Evolutionary conservation across 352 stramenopile genomes (phyloP).

Genomic region (Globisporangium nunn): DNA sequence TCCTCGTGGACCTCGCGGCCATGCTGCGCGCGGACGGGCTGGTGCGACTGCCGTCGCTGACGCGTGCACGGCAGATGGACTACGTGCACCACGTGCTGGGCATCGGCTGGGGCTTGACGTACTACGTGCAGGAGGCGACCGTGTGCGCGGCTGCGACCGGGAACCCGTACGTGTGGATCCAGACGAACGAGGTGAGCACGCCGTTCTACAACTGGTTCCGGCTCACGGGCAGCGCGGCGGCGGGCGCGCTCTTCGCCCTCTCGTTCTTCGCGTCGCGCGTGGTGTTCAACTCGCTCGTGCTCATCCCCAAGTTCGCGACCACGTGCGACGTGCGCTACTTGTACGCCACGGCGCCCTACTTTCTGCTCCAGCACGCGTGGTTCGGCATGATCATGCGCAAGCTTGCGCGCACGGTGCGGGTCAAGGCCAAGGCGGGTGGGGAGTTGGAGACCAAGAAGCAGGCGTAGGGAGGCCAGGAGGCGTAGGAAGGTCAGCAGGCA

Average conservation of each 20-base stretch:
- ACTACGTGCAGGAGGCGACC: constrained; percentile 51
- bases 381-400: constrained; percentile 70
- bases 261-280: constrained; percentile 70
- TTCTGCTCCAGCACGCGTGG: constrained; percentile 68
- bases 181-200: constrained; percentile 79
- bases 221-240: constrained; percentile 47
- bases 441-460: background rate
- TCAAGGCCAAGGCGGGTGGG: background rate
- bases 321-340: constrained; percentile 54
- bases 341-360: constrained; percentile 49
- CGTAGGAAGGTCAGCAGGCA: too few species aligned
- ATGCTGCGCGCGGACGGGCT: constrained; percentile 54
- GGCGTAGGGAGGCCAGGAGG: too few species aligned
- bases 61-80: constrained; percentile 55
- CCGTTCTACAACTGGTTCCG: constrained; percentile 80
- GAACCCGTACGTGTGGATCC: constrained; percentile 79
- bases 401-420: constrained; percentile 16
- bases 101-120: constrained; percentile 51
- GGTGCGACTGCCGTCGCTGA: constrained; percentile 22
- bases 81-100: constrained; percentile 65
- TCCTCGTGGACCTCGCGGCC: constrained; percentile 58
- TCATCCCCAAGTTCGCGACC: constrained; percentile 36
- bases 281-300: constrained; percentile 58
- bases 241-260: constrained; percentile 43
- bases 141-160: constrained; percentile 43